Evolutionary conservation across 2,329 filamentous ascomycete species (phyloP).

Genomic region (Exserohilum turcica): DNA sequence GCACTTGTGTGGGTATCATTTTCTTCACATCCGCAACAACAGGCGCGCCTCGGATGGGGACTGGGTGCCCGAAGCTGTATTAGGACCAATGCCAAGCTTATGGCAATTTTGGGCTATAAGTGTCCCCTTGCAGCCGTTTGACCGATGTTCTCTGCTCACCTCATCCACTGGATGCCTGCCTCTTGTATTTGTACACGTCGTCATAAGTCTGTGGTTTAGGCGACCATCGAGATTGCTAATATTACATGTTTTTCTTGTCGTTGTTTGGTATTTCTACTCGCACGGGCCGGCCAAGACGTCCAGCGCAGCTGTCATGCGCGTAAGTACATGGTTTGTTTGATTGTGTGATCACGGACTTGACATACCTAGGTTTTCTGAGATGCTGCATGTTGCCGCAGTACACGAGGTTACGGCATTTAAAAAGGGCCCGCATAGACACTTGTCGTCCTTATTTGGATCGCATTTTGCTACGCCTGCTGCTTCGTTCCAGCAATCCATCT

Average conservation of each 20-base stretch:
- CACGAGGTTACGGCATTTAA: conserved; percentile 41
- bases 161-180: background rate
- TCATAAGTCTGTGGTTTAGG: background rate
- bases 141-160: background rate
- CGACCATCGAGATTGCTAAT: background rate
- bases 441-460: conserved; percentile 39
- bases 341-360: background rate
- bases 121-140: background rate
- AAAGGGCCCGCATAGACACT: conserved; percentile 41
- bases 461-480: conserved; percentile 33
- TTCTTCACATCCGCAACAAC: background rate
- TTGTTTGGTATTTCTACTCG: background rate
- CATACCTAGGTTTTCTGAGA: conserved; percentile 42
- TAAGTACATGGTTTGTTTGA: conserved; percentile 4
- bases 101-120: background rate
- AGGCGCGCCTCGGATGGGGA: background rate
- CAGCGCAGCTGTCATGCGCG: conserved; percentile 13
- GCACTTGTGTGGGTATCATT: background rate
- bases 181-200: conserved; percentile 4
- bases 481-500: conserved; percentile 45
- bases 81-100: background rate
- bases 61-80: background rate
- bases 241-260: background rate
- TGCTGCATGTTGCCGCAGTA: conserved; percentile 33
- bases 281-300: conserved; percentile 19